phyloP scores from a whole-genome alignment of 495 filamentous ascomycete species.

The Penicillium soppii region DNA sequence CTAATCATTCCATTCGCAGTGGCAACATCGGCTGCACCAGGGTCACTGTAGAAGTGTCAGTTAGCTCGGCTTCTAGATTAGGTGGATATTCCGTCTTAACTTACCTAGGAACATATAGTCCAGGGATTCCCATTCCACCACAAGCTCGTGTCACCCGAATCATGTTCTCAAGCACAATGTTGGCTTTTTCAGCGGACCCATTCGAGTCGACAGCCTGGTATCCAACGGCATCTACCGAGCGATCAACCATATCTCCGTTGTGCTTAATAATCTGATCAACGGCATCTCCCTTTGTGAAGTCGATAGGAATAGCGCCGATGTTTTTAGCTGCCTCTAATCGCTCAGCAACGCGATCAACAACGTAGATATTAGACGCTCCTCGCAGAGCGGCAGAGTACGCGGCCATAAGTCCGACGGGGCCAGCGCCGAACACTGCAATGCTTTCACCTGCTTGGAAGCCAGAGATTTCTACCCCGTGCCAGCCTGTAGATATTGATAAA shows the following conservation, averaged over 20 bases:
- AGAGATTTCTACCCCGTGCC: constrained; percentile 55
- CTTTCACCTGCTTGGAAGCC: constrained; percentile 55
- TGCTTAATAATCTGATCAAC: constrained; percentile 36
- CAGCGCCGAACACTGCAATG: constrained; percentile 50
- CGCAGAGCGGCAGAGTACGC: constrained; percentile 54
- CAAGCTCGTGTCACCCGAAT: constrained; percentile 46
- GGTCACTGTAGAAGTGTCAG: constrained; percentile 23
- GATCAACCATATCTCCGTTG: constrained; percentile 49
- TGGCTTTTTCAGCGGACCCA: constrained; percentile 41
- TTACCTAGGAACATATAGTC: constrained; percentile 41
- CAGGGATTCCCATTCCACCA: constrained; percentile 50
- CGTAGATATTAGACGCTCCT: constrained; percentile 52
- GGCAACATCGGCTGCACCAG: constrained; percentile 45
- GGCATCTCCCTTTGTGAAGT: constrained; percentile 38
- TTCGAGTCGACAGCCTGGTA: constrained; percentile 50
- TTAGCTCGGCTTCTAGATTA: background rate
- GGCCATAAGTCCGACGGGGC: constrained; percentile 57
- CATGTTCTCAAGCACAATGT: constrained; percentile 47
- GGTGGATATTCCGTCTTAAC: background rate
- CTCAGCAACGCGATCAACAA: constrained; percentile 55
- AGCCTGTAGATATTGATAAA: constrained; percentile 25
- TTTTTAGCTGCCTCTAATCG: constrained; percentile 49
- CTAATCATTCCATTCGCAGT: constrained; percentile 52
- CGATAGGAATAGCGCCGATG: constrained; percentile 47
- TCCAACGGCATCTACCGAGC: constrained; percentile 54